Percentiles rank a stretch among this genome's conserved stretches.
phyloP scores from a whole-genome alignment of 192 early-diverging fungal genomes.

The Jimgerdemannia lactiflua region DNA sequence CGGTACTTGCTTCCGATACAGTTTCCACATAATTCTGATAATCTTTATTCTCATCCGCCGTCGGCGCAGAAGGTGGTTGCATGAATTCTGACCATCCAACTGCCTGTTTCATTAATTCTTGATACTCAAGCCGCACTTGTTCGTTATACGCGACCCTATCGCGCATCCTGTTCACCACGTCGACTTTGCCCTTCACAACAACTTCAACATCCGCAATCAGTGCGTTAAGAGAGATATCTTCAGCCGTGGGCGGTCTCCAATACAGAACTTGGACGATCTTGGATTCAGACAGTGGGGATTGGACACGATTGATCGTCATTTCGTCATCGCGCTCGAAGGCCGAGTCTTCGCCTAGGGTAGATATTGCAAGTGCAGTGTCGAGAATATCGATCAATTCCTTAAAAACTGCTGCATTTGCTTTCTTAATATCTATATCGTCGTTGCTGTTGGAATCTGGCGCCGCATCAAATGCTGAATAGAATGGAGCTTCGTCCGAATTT shows the following conservation, averaged over 20 bases:
- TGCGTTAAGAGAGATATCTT: slow-evolving; percentile 12
- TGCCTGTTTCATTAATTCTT: slow-evolving; percentile 15
- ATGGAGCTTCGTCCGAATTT: slow-evolving; percentile 2
- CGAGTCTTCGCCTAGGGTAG: slow-evolving; percentile 40
- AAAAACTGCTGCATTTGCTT: slow-evolving; percentile 22
- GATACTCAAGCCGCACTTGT: slow-evolving; percentile 22
- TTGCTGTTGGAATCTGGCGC: not conserved
- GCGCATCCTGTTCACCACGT: slow-evolving; percentile 36
- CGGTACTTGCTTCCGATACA: not conserved
- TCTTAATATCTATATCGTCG: not conserved
- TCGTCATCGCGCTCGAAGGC: slow-evolving; percentile 3
- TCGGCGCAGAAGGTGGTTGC: not conserved
- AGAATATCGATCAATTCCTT: slow-evolving; percentile 38
- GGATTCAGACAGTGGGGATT: slow-evolving; percentile 50
- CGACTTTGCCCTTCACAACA: slow-evolving; percentile 21
- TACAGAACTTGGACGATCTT: slow-evolving; percentile 46
- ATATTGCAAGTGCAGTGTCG: slow-evolving; percentile 43
- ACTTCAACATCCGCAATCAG: slow-evolving; percentile 25
- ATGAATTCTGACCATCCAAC: slow-evolving; percentile 32
- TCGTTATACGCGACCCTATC: slow-evolving; percentile 33
- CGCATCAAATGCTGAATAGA: not conserved
- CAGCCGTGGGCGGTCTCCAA: slow-evolving; percentile 41
- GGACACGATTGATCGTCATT: slow-evolving; percentile 19
- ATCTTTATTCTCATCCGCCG: slow-evolving; percentile 2
- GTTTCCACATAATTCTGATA: not conserved